phyloP scores from a whole-genome alignment of 768 basidiomycete genomes.

The Nidularia pulvinata region DNA sequence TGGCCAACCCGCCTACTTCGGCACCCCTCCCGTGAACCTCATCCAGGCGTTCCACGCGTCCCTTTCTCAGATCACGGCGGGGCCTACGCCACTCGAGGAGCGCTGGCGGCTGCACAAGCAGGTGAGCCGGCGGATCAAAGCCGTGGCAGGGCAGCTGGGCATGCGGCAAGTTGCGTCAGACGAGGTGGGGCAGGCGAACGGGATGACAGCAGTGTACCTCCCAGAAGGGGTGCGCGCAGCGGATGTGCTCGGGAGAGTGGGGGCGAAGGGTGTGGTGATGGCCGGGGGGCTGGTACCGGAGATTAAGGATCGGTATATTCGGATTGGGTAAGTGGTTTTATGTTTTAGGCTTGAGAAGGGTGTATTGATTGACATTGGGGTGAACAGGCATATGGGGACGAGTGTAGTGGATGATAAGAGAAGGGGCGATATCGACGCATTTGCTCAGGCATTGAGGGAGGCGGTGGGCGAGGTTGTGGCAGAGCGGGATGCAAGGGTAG shows the following conservation, averaged over 20 bases:
- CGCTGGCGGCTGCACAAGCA: slow-evolving; percentile 72
- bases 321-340: slow-evolving; percentile 53
- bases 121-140: slow-evolving; percentile 63
- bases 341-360: slow-evolving; percentile 4
- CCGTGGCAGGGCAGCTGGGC: slow-evolving; percentile 60
- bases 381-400: slow-evolving; percentile 79
- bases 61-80: slow-evolving; percentile 62
- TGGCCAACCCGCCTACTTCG: slow-evolving; percentile 81
- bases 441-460: slow-evolving; percentile 48
- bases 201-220: slow-evolving; percentile 87
- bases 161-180: slow-evolving; percentile 63
- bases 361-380: slow-evolving; percentile 44
- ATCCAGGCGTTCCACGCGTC: slow-evolving; percentile 85
- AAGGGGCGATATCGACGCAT: slow-evolving; percentile 68
- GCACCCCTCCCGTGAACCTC: slow-evolving; percentile 86
- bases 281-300: slow-evolving; percentile 83
- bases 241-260: slow-evolving; percentile 69
- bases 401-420: slow-evolving; percentile 58
- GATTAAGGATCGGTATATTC: slow-evolving; percentile 84
- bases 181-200: slow-evolving; percentile 67
- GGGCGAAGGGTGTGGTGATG: slow-evolving; percentile 67
- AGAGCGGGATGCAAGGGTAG: neutral
- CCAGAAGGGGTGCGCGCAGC: slow-evolving; percentile 71
- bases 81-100: slow-evolving; percentile 59
- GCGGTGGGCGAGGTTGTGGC: slow-evolving; percentile 10